These are phyloP conservation scores for Debaryomycetaceae sp. DNA, from an alignment of 1,139 yeast species.

Conservation along the genomic window DNA sequence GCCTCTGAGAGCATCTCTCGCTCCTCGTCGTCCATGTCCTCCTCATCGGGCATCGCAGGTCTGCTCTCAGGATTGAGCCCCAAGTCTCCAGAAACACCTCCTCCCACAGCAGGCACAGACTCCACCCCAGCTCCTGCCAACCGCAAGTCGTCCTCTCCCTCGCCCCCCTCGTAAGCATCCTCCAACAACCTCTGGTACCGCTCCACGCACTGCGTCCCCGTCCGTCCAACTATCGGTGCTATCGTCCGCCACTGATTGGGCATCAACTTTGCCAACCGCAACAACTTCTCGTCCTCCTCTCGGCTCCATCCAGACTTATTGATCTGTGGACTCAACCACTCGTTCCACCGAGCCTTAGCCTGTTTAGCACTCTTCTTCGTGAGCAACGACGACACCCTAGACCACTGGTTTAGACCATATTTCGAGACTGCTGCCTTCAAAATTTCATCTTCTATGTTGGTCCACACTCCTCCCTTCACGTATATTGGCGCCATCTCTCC, in stretches of 20 bases:
- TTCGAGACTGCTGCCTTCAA: constrained; percentile 88
- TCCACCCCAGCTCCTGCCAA: constrained; percentile 59
- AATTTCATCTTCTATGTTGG: constrained; percentile 86
- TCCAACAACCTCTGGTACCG: constrained; percentile 77
- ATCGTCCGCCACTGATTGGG: constrained; percentile 97
- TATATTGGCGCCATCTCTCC: constrained; percentile 48
- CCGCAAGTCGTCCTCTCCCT: constrained; percentile 35
- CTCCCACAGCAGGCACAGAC: constrained; percentile 43
- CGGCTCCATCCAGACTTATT: constrained; percentile 65
- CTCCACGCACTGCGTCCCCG: constrained; percentile 88
- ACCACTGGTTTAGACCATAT: constrained; percentile 94
- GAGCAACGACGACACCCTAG: constrained; percentile 82
- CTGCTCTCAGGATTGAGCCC: constrained; percentile 76
- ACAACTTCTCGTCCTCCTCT: constrained; percentile 72
- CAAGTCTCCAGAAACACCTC: constrained; percentile 48
- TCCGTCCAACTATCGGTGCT: constrained; percentile 74
- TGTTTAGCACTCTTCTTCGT: constrained; percentile 88
- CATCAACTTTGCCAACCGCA: constrained; percentile 62
- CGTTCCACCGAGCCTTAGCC: constrained; percentile 91
- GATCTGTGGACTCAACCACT: constrained; percentile 77
- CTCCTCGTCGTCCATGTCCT: constrained; percentile 83
- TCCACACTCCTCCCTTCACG: constrained; percentile 89
- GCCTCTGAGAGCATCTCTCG: constrained; percentile 93
- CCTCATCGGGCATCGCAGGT: constrained; percentile 80
- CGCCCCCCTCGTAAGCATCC: constrained; percentile 35